phyloP scores from a whole-genome alignment of 2,329 filamentous ascomycete species.

The Intubia oerlemansii region DNA sequence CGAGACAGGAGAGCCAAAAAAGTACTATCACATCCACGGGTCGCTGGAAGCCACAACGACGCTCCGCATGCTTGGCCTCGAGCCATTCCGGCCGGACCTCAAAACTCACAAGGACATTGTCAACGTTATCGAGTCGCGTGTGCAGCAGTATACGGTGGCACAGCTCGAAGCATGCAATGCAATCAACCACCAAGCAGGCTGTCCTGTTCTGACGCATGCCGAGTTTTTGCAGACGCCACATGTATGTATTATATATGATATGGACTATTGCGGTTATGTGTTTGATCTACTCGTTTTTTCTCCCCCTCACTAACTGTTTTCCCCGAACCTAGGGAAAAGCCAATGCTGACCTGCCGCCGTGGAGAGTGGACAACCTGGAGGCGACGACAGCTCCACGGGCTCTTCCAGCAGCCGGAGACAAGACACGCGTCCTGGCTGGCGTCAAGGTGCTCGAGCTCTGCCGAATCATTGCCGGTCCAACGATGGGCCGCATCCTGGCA shows the following conservation, averaged over 20 bases:
- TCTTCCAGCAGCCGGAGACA: conserved; percentile 13
- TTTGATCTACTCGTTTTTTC: no score
- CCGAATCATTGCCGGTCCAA: conserved; percentile 24
- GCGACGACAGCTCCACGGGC: conserved; percentile 23
- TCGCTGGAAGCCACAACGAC: conserved; percentile 21
- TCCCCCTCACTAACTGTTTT: no score
- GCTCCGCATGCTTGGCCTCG: conserved; percentile 22
- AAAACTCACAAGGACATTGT: conserved; percentile 23
- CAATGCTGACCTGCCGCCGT: conserved; percentile 20
- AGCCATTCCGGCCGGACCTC: conserved; percentile 16
- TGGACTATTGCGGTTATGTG: no score
- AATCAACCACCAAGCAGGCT: conserved; percentile 19
- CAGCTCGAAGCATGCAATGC: conserved; percentile 21
- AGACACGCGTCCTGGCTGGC: conserved; percentile 17
- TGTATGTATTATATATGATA: no score
- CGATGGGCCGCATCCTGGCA: conserved; percentile 20
- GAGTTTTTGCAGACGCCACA: conserved; percentile 19
- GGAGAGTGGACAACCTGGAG: conserved; percentile 24
- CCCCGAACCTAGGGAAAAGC: no score
- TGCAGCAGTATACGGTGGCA: conserved; percentile 14
- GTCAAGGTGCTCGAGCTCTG: conserved; percentile 28
- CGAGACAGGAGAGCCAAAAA: conserved; percentile 9
- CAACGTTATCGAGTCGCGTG: conserved; percentile 29
- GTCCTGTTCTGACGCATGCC: conserved; percentile 20
- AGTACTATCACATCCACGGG: conserved; percentile 35